Evolutionary conservation across 768 basidiomycete species (phyloP).

Genomic region (Sporobolomyces roseus): DNA sequence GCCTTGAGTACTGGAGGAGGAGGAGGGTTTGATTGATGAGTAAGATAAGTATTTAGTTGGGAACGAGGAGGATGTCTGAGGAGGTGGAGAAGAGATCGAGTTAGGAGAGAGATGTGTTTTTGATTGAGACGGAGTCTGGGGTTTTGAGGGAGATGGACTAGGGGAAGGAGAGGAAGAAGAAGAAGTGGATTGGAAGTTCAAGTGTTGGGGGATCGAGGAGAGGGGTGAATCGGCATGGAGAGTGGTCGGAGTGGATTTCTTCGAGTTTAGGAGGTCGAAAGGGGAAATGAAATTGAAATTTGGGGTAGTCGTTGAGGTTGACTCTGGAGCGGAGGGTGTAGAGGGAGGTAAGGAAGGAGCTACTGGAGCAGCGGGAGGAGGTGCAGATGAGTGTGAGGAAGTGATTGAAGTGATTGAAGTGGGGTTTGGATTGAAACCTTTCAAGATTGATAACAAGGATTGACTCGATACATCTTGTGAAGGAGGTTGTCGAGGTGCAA

Average conservation of each 20-base stretch:
- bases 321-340: too few species aligned
- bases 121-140: too few species aligned
- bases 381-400: neutral
- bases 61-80: neutral
- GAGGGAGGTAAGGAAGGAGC: too few species aligned
- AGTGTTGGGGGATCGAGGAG: too few species aligned
- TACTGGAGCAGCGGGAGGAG: neutral
- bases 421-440: neutral
- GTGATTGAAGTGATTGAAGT: neutral
- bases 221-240: neutral
- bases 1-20: neutral
- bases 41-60: neutral
- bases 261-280: conserved; percentile 13
- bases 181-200: too few species aligned
- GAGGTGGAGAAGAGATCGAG: neutral
- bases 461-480: too few species aligned
- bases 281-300: conserved; percentile 12
- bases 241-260: too few species aligned
- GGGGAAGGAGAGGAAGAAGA: too few species aligned
- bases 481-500: neutral
- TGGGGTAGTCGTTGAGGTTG: neutral
- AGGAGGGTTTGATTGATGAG: neutral
- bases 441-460: neutral
- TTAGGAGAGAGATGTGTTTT: too few species aligned
- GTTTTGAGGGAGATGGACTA: too few species aligned